Evolutionary conservation across 768 basidiomycete genomes (phyloP).

Genomic region (Mycena chlorophos): DNA sequence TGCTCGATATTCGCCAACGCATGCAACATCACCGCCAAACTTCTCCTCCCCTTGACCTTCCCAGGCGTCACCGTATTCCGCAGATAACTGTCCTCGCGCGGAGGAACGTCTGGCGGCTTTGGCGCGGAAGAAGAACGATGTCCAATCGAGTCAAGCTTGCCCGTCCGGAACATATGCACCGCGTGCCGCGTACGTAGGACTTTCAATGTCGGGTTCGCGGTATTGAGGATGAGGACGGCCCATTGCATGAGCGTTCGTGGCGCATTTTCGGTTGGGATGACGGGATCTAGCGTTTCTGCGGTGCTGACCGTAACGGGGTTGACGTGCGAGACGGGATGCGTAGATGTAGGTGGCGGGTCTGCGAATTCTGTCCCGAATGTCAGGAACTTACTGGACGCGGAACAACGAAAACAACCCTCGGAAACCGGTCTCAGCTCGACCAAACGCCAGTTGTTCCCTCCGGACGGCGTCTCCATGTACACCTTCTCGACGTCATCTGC

Average conservation of each 20-base stretch:
- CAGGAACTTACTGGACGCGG: background rate
- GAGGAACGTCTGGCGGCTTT: conserved; percentile 61
- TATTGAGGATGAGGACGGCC: conserved; percentile 78
- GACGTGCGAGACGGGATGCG: conserved; percentile 21
- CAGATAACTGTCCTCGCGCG: conserved; percentile 53
- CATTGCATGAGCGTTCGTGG: conserved; percentile 76
- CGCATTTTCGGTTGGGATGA: conserved; percentile 49
- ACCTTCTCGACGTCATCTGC: conserved; percentile 46
- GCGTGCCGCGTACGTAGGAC: conserved; percentile 71
- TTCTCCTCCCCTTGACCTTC: conserved; percentile 61
- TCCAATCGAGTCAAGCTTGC: conserved; percentile 66
- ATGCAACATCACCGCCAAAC: conserved; percentile 70
- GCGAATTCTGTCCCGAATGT: conserved; percentile 51
- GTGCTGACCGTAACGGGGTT: conserved; percentile 11
- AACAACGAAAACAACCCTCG: conserved; percentile 47
- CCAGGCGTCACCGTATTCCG: conserved; percentile 58
- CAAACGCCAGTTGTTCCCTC: conserved; percentile 56
- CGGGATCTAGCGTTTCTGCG: conserved; percentile 37
- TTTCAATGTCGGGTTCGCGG: conserved; percentile 67
- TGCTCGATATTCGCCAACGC: conserved; percentile 85
- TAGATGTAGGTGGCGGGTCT: conserved; percentile 53
- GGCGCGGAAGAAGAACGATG: conserved; percentile 52
- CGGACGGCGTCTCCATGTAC: conserved; percentile 60
- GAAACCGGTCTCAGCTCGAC: conserved; percentile 73
- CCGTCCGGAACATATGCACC: conserved; percentile 67